Evolutionary conservation across 768 basidiomycete genomes (phyloP), one percentile per base, ranked within the genome.

Genomic region (Auricularia sp.): DNA sequence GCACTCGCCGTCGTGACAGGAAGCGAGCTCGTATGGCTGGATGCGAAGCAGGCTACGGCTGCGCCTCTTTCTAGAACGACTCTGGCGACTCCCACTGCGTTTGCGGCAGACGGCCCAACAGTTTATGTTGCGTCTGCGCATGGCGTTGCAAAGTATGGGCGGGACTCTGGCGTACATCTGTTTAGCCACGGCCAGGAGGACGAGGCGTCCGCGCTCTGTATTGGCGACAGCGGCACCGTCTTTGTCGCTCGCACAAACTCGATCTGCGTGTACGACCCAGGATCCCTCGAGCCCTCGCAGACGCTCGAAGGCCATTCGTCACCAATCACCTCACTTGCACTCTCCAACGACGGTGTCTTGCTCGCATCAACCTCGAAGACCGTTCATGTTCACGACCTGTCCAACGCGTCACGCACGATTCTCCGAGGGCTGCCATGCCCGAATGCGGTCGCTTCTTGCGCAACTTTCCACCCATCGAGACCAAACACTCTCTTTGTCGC

Each of bases 351-450:
- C 67, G 69, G 72, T 12, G 78, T 78, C 3, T 71, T 87, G 23
- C 79, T 90, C 36, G 84, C 84, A 0, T 83, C 82, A 1, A 81
- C 82, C 0, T 74, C 75, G 47, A 63, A 63, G 6, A 79, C 80
- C 2, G 81, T 82, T 21, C 79, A 88, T 70, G 77, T 91, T 12
- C 81, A 89, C 68, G 83, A 87, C 67, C 74, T 90, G 62, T 70
- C 80, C 0, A 76, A 79, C 11, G 81, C 81, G 14, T 80, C 85
- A 7, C 80, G 83, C 67, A 79, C 79, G 2, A 74, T 77, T 36
- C 78, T 91, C 44, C 80, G 82, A 35, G 86, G 87, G 0, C 72
- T 87, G 2, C 77, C 82, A 1, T 66, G 71, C 69, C 68, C 35
- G 75, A 75, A 62, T n/a, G 61, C n/a, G 10, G 75, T 85, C 51